phyloP scores from a whole-genome alignment of 1,284 basidiomycete species.

The Apiotrichum laibachii region DNA sequence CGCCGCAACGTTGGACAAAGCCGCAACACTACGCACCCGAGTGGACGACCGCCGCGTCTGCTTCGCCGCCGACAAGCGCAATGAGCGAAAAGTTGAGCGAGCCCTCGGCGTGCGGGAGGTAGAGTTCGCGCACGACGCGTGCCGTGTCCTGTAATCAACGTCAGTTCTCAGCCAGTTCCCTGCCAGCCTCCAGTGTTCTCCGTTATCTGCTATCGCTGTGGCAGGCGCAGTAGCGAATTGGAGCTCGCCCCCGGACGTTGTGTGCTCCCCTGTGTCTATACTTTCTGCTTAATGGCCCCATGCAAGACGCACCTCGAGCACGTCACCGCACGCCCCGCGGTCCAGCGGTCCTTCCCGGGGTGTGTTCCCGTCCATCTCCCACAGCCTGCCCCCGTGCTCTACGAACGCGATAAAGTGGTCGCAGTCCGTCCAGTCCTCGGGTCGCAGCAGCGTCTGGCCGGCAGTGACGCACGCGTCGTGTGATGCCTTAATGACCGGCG shows the following conservation, averaged over 20 bases:
- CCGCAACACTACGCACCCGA: too few relatives aligned
- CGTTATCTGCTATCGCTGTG: too few relatives aligned
- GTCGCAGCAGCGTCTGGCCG: conserved; percentile 21
- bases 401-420: conserved; percentile 30
- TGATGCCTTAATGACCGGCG: conserved; percentile 18
- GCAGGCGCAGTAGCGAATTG: too few relatives aligned
- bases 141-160: conserved; percentile 21
- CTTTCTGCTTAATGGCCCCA: too few relatives aligned
- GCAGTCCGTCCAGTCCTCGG: conserved; percentile 24
- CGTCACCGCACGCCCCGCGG: conserved; percentile 13
- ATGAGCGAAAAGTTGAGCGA: conserved; percentile 25
- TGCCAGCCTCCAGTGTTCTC: too few relatives aligned
- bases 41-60: too few relatives aligned
- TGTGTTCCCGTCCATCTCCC: conserved; percentile 28
- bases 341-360: conserved; percentile 24
- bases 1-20: too few relatives aligned
- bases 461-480: conserved; percentile 22
- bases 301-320: conserved; percentile 18
- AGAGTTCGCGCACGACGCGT: conserved; percentile 22
- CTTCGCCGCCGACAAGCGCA: conserved; percentile 16
- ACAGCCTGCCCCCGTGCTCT: conserved; percentile 11
- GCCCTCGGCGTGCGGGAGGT: conserved; percentile 21
- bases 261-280: too few relatives aligned
- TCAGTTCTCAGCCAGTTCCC: too few relatives aligned
- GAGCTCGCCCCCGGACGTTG: too few relatives aligned